These are phyloP conservation scores for Boletus huronensis DNA, from an alignment of 768 basidiomycete species.

Conservation along the genomic window DNA sequence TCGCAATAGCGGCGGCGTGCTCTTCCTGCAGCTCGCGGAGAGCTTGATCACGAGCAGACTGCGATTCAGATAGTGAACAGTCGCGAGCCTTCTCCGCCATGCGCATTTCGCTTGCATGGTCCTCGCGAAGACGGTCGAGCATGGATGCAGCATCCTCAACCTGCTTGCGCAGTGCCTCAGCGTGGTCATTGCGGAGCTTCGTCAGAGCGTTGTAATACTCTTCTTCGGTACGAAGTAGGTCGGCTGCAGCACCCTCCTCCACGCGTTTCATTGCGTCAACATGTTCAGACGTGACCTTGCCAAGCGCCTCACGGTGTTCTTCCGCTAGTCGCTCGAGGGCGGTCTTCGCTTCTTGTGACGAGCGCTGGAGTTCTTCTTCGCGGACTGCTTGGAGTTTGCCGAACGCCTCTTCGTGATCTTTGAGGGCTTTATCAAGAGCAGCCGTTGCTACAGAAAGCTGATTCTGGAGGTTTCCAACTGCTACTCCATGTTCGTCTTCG, in stretches of 20 bases:
- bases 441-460: constrained; percentile 44
- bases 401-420: constrained; percentile 59
- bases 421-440: constrained; percentile 45
- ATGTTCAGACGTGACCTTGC: constrained; percentile 51
- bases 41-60: constrained; percentile 59
- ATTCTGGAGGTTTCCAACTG: constrained; percentile 37
- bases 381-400: constrained; percentile 55
- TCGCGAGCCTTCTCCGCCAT: constrained; percentile 74
- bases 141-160: constrained; percentile 55
- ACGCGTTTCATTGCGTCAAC: constrained; percentile 54
- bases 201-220: constrained; percentile 80
- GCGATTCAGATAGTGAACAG: constrained; percentile 70
- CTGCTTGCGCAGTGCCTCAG: constrained; percentile 59
- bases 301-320: constrained; percentile 53
- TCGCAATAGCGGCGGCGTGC: constrained; percentile 59
- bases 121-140: constrained; percentile 70
- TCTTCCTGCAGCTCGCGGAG: constrained; percentile 70
- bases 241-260: constrained; percentile 54
- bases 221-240: constrained; percentile 68
- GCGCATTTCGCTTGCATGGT: constrained; percentile 70
- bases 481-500: constrained; percentile 47
- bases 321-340: constrained; percentile 45
- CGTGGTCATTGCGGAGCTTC: constrained; percentile 71
- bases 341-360: constrained; percentile 52
- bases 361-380: constrained; percentile 48